Base-by-base conservation (phyloP, 495 filamentous ascomycete species). In the Hypoxylon cercidicola region DNA sequence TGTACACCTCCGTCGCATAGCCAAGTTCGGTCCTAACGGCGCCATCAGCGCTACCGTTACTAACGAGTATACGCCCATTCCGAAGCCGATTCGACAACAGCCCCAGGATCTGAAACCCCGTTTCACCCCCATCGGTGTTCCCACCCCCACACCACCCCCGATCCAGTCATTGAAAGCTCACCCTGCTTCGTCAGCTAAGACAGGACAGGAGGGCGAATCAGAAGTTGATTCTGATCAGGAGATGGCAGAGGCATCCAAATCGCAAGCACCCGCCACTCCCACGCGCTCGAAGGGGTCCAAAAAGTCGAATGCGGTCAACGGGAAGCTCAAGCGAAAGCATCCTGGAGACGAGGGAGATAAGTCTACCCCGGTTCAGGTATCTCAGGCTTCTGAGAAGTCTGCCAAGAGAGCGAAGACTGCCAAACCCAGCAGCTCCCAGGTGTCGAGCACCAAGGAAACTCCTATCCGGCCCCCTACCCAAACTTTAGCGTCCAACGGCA, bases 61-160 rank as follows among this genome's bases (percentile, higher is more conserved):
- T 23, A 48, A 73, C 1, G 35, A 62, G 9, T 61, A 74, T 9
- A 46, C 62, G 12, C 58, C 74, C 0, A 53, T 71, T 5, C 49
- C 71, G 0, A 78, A 69, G 18, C 41, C 73, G 10, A 65, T 78
- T 30, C 73, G 81, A 18, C 66, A 75, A n/a, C 81, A 83, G 50
- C 81, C 81, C 19, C 68, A 76, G 50, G 76, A 75, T n/a, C 70
- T 83, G 23, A 79, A 68, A 66, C 63, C 71, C 44, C 78, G 81
- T 34, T 81, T 73, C 60, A 71, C 68, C 13, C 79, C 81, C 2
- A 74, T 81, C 37, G 81, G 81, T 6, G 77, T 77, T 20, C 61
- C 74, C 4, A 70, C 56, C 20, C 58, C 68, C 9, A 19, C 39
- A 12, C 54, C 18, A 5, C 35, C 49, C 7, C 62, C 13, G 35